These are phyloP conservation scores for Gaertneriomyces sp. DNA, from an alignment of 192 early-diverging fungal species.

Conservation along the genomic window DNA sequence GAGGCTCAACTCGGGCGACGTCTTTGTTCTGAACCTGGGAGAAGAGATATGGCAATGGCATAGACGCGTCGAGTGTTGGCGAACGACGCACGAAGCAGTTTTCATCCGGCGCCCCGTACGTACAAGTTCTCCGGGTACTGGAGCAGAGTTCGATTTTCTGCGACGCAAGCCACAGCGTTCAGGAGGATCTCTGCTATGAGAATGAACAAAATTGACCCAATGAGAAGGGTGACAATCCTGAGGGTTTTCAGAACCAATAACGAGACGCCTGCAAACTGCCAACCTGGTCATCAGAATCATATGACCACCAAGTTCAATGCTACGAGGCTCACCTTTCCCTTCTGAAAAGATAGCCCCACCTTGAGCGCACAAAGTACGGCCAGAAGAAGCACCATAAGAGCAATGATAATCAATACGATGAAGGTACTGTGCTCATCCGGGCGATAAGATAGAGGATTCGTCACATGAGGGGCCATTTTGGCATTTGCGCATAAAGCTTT, in stretches of 20 bases:
- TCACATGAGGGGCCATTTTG: conserved; percentile 23
- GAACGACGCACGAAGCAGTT: too few relatives aligned
- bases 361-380: conserved; percentile 12
- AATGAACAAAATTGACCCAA: conserved; percentile 27
- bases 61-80: conserved; percentile 71
- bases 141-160: neutral
- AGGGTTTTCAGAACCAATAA: conserved; percentile 25
- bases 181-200: conserved; percentile 26
- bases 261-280: conserved; percentile 25
- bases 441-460: conserved; percentile 29
- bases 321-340: conserved; percentile 25
- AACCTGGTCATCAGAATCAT: neutral
- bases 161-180: conserved; percentile 15
- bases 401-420: conserved; percentile 18
- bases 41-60: conserved; percentile 68
- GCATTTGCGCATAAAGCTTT: conserved; percentile 21
- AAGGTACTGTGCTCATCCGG: conserved; percentile 1
- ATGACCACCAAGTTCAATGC: neutral
- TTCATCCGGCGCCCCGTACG: too few relatives aligned
- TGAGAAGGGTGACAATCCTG: conserved; percentile 20
- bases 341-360: conserved; percentile 25
- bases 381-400: conserved; percentile 10
- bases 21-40: conserved; percentile 74
- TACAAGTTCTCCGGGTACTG: conserved; percentile 23
- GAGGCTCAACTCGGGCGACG: conserved; percentile 66